Conservation (phyloP, 2,329 filamentous ascomycete species). For the Botrytis fragariae region DNA sequence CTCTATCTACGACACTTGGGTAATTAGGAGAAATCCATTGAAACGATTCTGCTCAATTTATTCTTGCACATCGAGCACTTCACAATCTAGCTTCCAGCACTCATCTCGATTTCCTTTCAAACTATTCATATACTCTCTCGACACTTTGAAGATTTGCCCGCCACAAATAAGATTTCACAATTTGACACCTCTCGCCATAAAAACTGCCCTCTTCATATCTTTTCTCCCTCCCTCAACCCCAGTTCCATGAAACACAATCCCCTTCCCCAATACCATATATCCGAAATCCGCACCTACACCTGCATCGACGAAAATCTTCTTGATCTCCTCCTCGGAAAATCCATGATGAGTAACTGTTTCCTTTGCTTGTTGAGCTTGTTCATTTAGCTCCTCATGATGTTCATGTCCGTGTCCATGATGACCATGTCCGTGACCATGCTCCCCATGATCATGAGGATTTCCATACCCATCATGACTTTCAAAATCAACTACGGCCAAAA, state of each 20-base stretch:
- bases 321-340: slow-evolving; percentile 60
- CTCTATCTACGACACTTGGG: neutral
- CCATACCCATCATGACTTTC: slow-evolving; percentile 47
- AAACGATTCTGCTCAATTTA: neutral
- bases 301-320: slow-evolving; percentile 60
- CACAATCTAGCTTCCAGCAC: neutral
- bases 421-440: slow-evolving; percentile 25
- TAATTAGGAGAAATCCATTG: too few species aligned
- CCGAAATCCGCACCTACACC: slow-evolving; percentile 57
- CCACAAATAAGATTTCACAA: neutral
- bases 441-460: slow-evolving; percentile 23
- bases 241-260: slow-evolving; percentile 30
- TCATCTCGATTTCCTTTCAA: too few species aligned
- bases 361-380: slow-evolving; percentile 37
- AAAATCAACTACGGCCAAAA: slow-evolving; percentile 67
- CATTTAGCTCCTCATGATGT: neutral
- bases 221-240: slow-evolving; percentile 15
- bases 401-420: slow-evolving; percentile 35
- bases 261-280: slow-evolving; percentile 42
- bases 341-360: slow-evolving; percentile 64
- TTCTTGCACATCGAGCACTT: neutral
- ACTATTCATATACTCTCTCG: fast-evolving
- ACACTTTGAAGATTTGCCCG: neutral
- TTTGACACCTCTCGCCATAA: slow-evolving; percentile 30
- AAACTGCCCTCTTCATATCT: slow-evolving; percentile 27